Evolutionary conservation across 129 eudicot species (phyloP).

Genomic region (sunflower (Helianthus annuus)): DNA sequence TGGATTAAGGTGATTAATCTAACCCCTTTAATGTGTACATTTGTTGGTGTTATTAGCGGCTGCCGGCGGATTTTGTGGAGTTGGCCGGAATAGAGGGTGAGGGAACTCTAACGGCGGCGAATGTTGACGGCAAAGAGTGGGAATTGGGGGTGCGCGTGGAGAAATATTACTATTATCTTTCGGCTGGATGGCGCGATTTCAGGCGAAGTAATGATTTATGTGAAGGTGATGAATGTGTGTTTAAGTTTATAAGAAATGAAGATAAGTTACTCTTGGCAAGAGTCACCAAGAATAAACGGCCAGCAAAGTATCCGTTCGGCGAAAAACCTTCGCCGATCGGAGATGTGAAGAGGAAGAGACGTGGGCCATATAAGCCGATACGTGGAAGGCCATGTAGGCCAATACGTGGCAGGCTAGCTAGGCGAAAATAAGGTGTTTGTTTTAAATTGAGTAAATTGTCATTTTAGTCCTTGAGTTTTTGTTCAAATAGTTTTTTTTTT

Average conservation of each 20-base stretch:
- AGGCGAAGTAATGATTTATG: conserved; percentile 17
- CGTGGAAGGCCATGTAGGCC: conserved; percentile 8
- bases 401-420: background rate
- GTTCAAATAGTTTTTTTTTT: too few relatives aligned
- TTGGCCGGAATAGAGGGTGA: conserved; percentile 20
- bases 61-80: conserved; percentile 18
- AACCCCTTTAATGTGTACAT: background rate
- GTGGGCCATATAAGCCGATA: conserved; percentile 4
- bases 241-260: conserved; percentile 22
- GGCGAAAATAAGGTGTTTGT: background rate
- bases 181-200: conserved; percentile 15
- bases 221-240: conserved; percentile 29
- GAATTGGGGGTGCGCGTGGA: background rate
- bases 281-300: conserved; percentile 14
- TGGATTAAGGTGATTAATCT: background rate
- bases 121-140: conserved; percentile 24
- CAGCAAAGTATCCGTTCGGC: too few relatives aligned
- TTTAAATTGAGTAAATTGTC: background rate
- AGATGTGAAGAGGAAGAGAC: background rate
- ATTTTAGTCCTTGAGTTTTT: too few relatives aligned
- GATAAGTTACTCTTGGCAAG: conserved; percentile 19
- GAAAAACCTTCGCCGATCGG: background rate
- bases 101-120: background rate
- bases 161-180: conserved; percentile 1
- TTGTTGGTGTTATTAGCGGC: conserved; percentile 20